Evolutionary conservation across 2,329 filamentous ascomycete genomes (phyloP), one percentile per base, ranked within the genome.

Genomic region (Westerdykella ornata): DNA sequence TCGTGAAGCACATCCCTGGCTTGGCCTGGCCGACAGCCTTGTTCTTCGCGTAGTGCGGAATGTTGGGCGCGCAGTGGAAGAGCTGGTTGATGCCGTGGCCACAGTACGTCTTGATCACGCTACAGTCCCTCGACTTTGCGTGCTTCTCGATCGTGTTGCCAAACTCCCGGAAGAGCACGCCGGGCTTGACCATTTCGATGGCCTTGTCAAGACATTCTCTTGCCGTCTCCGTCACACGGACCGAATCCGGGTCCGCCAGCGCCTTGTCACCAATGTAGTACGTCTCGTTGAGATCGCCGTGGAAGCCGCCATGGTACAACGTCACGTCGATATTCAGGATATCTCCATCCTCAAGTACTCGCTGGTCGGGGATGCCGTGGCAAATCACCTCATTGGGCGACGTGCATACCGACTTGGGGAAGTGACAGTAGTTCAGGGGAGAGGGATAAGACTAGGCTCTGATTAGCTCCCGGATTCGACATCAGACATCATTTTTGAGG

Each of bases 41-140:
- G 71, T 97, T 98, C 76, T 95, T 97, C 43, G 84, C 90, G 61
- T 98, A 98, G 68, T 98, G 92, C 4, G 92, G 92, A 39, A 98
- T 83, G 62, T 94, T 97, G 1, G 92, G 92, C 19, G 89, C 81
- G 64, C 82, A 85, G 69, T 98, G 92, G 76, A 98, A 98, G 33
- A 94, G 74, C 50, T 81, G 84, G 69, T 95, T 94, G 69, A 97
- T 85, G 49, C 90, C 92, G 63, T 98, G 92, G 17, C 92, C 92
- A 59, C 90, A 96, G 66, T 98, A 98, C 2, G 88, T 90, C 67
- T 88, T 84, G 64, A 98, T 89, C 19, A 96, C 89, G 56, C 85
- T 88, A 74, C 90, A 96, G 57, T 83, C 77, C 55, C 79, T 78
- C 50, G 75, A 74, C 73, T 96, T 97, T 54, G 92, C 90, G 56